Conservation (phyloP, 2,329 filamentous ascomycete genomes). For the Aspergillus transmontanensis region DNA sequence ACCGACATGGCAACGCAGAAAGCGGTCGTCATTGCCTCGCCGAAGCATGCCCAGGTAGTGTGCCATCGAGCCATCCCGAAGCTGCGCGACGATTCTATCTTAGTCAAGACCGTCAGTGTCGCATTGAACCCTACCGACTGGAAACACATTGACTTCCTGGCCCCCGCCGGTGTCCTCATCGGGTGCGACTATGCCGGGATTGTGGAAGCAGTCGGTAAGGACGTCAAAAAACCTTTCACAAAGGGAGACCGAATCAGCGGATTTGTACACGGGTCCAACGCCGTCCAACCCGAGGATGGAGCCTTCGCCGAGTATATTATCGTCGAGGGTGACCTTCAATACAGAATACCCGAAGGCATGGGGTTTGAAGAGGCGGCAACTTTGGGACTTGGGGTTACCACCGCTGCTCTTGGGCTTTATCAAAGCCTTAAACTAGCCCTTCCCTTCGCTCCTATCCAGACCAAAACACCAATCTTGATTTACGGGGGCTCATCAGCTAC, state of each 20-base stretch:
- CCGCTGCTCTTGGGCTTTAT: slow-evolving; percentile 51
- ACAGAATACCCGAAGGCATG: slow-evolving; percentile 50
- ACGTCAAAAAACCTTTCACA: slow-evolving; percentile 50
- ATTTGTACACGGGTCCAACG: slow-evolving; percentile 50
- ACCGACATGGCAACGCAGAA: slow-evolving; percentile 25
- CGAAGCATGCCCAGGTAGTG: slow-evolving; percentile 20
- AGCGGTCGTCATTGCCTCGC: slow-evolving; percentile 38
- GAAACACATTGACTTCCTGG: slow-evolving; percentile 49
- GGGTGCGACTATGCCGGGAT: slow-evolving; percentile 60
- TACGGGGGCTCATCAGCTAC: slow-evolving; percentile 44
- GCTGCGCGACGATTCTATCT: slow-evolving; percentile 52
- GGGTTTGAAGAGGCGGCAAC: slow-evolving; percentile 56
- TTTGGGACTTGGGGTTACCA: slow-evolving; percentile 54
- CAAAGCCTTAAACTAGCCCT: slow-evolving; percentile 31
- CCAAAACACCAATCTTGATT: slow-evolving; percentile 31
- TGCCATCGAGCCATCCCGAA: slow-evolving; percentile 37
- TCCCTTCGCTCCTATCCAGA: slow-evolving; percentile 25
- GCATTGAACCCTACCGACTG: slow-evolving; percentile 61
- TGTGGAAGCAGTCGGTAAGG: slow-evolving; percentile 53
- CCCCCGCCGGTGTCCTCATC: slow-evolving; percentile 41
- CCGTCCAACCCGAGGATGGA: slow-evolving; percentile 50
- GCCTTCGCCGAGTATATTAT: slow-evolving; percentile 58
- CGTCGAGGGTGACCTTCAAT: slow-evolving; percentile 52
- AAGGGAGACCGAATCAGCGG: slow-evolving; percentile 57
- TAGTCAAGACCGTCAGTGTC: slow-evolving; percentile 54